Evolutionary conservation across 179 eudicot species (phyloP).

Genomic region (Corrigiola litoralis): DNA sequence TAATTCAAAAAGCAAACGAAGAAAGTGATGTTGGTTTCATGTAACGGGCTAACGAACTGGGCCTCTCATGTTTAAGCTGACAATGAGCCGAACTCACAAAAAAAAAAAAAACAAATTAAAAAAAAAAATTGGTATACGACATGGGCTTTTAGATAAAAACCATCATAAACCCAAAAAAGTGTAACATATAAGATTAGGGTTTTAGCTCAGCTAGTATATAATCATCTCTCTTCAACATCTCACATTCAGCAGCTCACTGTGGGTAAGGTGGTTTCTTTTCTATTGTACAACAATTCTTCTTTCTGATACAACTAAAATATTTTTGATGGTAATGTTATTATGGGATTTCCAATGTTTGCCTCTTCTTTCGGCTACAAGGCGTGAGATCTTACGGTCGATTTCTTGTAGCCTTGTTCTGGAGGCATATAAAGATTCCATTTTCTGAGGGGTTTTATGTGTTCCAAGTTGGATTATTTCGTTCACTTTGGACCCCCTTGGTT

Average conservation of each 20-base stretch:
- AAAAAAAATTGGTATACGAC: too few relatives aligned
- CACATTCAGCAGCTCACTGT: background rate
- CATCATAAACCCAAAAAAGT: background rate
- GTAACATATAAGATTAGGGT: background rate
- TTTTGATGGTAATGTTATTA: background rate
- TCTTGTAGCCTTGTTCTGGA: slow-evolving; percentile 38
- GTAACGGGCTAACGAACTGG: too few relatives aligned
- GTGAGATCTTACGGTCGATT: slow-evolving; percentile 28
- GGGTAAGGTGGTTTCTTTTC: background rate
- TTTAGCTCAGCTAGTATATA: background rate
- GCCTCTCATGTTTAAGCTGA: too few relatives aligned
- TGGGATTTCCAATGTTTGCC: slow-evolving; percentile 2
- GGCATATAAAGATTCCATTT: slow-evolving; percentile 19
- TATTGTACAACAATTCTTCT: too few relatives aligned
- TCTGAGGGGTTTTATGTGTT: slow-evolving; percentile 8
- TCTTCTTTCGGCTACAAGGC: slow-evolving; percentile 35
- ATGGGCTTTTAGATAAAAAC: background rate
- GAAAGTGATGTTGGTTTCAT: too few relatives aligned
- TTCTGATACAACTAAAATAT: too few relatives aligned
- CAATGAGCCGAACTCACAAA: too few relatives aligned
- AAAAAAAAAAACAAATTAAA: too few relatives aligned
- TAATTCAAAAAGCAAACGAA: too few relatives aligned
- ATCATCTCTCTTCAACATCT: background rate
- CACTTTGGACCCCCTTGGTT: slow-evolving; percentile 19
- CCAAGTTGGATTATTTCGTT: background rate